Evolutionary conservation across 176 grass and related monocot species (phyloP).

Genomic region (Tillandsia leiboldiana): DNA sequence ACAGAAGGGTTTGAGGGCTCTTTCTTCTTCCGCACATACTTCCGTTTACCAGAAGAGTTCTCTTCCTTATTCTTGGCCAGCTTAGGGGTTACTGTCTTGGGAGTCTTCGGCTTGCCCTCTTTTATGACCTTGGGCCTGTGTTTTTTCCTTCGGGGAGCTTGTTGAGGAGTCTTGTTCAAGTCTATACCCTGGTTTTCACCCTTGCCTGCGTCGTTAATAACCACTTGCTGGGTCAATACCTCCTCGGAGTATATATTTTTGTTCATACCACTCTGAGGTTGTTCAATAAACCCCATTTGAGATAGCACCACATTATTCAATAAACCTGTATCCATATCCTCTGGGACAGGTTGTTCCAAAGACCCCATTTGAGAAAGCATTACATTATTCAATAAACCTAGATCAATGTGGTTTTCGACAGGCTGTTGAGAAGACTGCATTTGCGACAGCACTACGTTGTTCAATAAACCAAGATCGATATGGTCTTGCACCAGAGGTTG

Average conservation of each 20-base stretch:
- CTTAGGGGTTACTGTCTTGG: conserved; percentile 17
- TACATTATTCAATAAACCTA: too few relatives aligned
- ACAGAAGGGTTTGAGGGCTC: conserved; percentile 9
- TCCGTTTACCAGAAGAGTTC: conserved; percentile 42
- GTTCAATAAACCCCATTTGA: too few relatives aligned
- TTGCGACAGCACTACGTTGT: too few relatives aligned
- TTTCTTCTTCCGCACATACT: conserved; percentile 64
- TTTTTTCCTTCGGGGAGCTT: conserved; percentile 55
- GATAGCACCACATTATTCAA: too few relatives aligned
- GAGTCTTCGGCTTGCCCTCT: conserved; percentile 45
- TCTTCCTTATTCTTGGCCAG: conserved; percentile 25
- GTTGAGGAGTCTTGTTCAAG: conserved; percentile 39
- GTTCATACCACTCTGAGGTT: too few relatives aligned
- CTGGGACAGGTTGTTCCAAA: too few relatives aligned
- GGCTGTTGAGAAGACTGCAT: too few relatives aligned
- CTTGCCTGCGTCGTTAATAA: conserved; percentile 9
- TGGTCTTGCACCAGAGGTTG: too few relatives aligned
- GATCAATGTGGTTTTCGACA: too few relatives aligned
- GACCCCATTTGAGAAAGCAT: too few relatives aligned
- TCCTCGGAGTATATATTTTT: not conserved
- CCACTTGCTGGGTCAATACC: conserved; percentile 11
- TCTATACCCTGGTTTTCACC: conserved; percentile 34
- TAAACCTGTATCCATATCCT: too few relatives aligned
- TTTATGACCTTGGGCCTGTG: conserved; percentile 76
- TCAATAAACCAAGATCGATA: too few relatives aligned